Evolutionary conservation across 73 alveolate species (phyloP).

Genomic region (Paramecium biaurelia): DNA sequence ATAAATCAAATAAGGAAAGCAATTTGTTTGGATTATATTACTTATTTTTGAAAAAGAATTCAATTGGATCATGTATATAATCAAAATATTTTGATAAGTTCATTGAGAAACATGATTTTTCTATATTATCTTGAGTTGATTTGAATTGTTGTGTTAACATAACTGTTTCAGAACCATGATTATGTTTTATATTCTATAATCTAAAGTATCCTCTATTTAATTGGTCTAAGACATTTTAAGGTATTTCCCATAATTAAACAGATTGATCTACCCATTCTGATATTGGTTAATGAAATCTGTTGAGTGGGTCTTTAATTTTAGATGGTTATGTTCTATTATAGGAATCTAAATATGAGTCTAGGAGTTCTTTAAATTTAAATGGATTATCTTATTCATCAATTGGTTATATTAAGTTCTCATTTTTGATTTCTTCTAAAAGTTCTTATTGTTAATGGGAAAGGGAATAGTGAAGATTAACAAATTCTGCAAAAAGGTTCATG

Average conservation of each 20-base stretch:
- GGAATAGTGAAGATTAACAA: background rate
- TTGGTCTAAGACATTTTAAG: background rate
- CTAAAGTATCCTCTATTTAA: conserved; percentile 17
- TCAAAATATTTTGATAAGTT: background rate
- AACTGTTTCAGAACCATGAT: background rate
- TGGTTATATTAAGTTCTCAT: background rate
- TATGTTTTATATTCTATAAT: background rate
- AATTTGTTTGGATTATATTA: background rate
- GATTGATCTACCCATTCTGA: background rate
- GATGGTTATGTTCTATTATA: background rate
- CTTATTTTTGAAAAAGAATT: background rate
- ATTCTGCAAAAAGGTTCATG: background rate
- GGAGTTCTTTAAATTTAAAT: background rate
- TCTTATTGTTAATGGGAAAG: background rate
- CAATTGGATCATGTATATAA: background rate
- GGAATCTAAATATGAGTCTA: background rate
- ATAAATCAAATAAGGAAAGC: background rate
- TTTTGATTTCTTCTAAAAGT: background rate
- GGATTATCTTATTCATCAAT: background rate
- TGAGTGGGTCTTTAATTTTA: background rate
- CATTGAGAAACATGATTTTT: background rate
- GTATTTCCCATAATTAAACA: background rate
- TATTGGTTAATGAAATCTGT: background rate
- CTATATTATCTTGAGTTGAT: background rate
- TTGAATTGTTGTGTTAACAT: background rate